A percentile compares a stretch with the other conserved stretches of the same genome.
phyloP scores from a whole-genome alignment of 1,284 basidiomycete genomes.

The Schizophyllum amplum region DNA sequence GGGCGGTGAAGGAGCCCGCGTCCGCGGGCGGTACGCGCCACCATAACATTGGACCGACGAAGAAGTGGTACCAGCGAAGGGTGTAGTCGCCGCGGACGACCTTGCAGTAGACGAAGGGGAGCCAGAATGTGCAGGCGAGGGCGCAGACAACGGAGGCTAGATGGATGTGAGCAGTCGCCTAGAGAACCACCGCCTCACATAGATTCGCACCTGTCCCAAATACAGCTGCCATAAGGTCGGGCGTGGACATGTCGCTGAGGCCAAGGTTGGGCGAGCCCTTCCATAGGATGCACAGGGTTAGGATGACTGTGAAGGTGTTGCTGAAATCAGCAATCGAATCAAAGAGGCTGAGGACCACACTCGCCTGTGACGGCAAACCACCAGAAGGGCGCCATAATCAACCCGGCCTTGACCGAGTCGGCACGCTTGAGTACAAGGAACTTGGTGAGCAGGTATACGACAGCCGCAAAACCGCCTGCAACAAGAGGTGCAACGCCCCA shows the following conservation, averaged over 20 bases:
- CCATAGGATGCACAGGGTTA: slow-evolving; percentile 6
- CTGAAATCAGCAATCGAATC: background rate
- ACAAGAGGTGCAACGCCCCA: slow-evolving; percentile 17
- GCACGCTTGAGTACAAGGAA: slow-evolving; percentile 18
- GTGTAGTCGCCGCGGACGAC: slow-evolving; percentile 22
- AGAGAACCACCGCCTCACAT: background rate
- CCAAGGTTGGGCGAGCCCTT: slow-evolving; percentile 19
- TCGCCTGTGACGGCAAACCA: slow-evolving; percentile 19
- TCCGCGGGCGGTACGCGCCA: slow-evolving; percentile 17
- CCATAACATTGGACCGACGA: slow-evolving; percentile 20
- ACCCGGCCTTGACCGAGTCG: slow-evolving; percentile 15
- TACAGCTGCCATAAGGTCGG: slow-evolving; percentile 16
- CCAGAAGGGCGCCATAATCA: slow-evolving; percentile 19
- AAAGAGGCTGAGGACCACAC: slow-evolving; percentile 12
- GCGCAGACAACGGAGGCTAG: slow-evolving; percentile 14
- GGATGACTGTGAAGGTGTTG: slow-evolving; percentile 8
- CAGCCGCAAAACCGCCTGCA: slow-evolving; percentile 17
- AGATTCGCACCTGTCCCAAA: slow-evolving; percentile 9
- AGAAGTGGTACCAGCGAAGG: slow-evolving; percentile 21
- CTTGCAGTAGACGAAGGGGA: slow-evolving; percentile 20
- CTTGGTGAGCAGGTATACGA: slow-evolving; percentile 19
- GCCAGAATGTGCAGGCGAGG: slow-evolving; percentile 20
- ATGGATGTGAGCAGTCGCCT: background rate
- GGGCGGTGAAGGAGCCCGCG: slow-evolving; percentile 7
- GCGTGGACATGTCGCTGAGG: slow-evolving; percentile 12